Percentiles rank a stretch among this genome's conserved stretches.
These are phyloP conservation scores for Neofusicoccum cordaticola DNA, from an alignment of 2,329 filamentous ascomycete species.

Conservation along the genomic window DNA sequence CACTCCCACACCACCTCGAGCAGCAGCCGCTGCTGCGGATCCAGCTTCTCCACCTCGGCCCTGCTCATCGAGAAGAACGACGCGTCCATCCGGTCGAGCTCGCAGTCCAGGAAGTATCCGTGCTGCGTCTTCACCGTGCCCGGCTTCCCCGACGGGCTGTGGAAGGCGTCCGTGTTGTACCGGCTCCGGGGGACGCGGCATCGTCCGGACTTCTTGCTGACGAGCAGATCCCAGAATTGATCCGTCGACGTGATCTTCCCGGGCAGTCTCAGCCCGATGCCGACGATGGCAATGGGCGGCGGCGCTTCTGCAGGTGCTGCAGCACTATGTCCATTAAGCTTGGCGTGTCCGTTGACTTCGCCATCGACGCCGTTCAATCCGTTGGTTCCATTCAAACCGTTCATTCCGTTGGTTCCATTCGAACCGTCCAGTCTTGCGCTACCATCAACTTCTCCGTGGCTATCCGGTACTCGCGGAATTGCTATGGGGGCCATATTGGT, in stretches of 20 bases:
- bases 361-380: neutral
- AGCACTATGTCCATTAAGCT: neutral
- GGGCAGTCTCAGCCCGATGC: slow-evolving; percentile 26
- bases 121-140: slow-evolving; percentile 15
- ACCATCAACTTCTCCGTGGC: neutral
- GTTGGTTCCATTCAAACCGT: neutral
- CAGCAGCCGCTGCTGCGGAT: slow-evolving; percentile 34
- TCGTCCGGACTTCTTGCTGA: slow-evolving; percentile 26
- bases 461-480: neutral
- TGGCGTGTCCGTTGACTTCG: too few species aligned
- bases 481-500: neutral
- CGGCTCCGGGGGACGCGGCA: slow-evolving; percentile 20
- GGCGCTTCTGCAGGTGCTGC: neutral
- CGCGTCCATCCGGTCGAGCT: slow-evolving; percentile 31
- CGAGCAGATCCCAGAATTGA: slow-evolving; percentile 24
- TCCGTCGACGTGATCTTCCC: slow-evolving; percentile 19
- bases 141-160: slow-evolving; percentile 14
- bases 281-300: slow-evolving; percentile 20
- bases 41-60: slow-evolving; percentile 23
- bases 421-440: neutral
- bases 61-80: slow-evolving; percentile 20
- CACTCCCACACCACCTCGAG: slow-evolving; percentile 33
- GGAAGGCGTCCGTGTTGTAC: slow-evolving; percentile 16
- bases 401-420: neutral
- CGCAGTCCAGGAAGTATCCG: slow-evolving; percentile 15